Conservation (phyloP, 2,329 filamentous ascomycete species). For the Fusarium mexicanum region DNA sequence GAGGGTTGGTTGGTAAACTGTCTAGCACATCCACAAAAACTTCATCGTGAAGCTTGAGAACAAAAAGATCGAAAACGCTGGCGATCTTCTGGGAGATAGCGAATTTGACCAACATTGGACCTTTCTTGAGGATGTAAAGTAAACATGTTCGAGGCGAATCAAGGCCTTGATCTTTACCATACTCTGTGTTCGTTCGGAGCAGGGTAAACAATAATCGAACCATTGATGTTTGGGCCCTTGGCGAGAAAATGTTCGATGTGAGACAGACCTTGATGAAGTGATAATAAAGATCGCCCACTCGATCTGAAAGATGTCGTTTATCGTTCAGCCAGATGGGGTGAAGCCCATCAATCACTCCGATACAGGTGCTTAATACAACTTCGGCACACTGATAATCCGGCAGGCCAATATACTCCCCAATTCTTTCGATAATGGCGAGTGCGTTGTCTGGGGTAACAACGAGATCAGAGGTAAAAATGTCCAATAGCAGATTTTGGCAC, state of each 20-base stretch:
- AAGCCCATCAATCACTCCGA: slow-evolving; percentile 74
- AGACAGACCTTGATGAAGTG: slow-evolving; percentile 78
- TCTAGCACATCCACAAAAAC: slow-evolving; percentile 87
- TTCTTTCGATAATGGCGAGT: slow-evolving; percentile 57
- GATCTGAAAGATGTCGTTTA: slow-evolving; percentile 67
- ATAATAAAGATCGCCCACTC: slow-evolving; percentile 79
- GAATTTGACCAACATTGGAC: slow-evolving; percentile 78
- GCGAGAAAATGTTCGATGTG: slow-evolving; percentile 74
- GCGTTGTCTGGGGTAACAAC: slow-evolving; percentile 59
- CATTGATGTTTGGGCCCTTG: slow-evolving; percentile 72
- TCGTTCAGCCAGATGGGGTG: slow-evolving; percentile 70
- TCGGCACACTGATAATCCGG: slow-evolving; percentile 79
- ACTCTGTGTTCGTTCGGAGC: slow-evolving; percentile 72
- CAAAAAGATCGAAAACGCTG: slow-evolving; percentile 80
- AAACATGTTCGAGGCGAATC: slow-evolving; percentile 75
- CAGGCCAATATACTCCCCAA: slow-evolving; percentile 62
- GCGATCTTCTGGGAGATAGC: slow-evolving; percentile 76
- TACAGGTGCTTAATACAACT: slow-evolving; percentile 71
- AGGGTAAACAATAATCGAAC: slow-evolving; percentile 76
- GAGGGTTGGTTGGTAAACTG: slow-evolving; percentile 77
- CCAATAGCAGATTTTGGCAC: slow-evolving; percentile 59
- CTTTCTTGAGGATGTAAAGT: slow-evolving; percentile 74
- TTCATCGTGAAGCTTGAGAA: slow-evolving; percentile 83
- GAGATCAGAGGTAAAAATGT: slow-evolving; percentile 65
- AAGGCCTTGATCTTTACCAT: slow-evolving; percentile 67